A percentile compares a stretch with the other conserved stretches of the same genome.
Evolutionary conservation across 2,329 filamentous ascomycete genomes (phyloP).

Genomic region (Waltergamsia citrina): DNA sequence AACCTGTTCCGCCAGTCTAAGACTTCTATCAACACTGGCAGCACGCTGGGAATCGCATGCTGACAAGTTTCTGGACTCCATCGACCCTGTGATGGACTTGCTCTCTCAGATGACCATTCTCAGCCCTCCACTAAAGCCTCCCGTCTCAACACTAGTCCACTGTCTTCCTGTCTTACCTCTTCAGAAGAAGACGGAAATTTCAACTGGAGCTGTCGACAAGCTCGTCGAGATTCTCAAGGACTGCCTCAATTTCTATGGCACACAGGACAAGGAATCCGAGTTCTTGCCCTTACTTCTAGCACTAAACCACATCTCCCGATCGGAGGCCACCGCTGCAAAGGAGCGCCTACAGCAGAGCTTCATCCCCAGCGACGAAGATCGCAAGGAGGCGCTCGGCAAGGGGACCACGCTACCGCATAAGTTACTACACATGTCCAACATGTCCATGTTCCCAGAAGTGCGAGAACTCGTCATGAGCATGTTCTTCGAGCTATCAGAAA

Average conservation of each 20-base stretch:
- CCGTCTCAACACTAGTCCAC: constrained; percentile 11
- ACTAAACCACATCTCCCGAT: constrained; percentile 4
- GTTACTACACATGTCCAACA: constrained; percentile 69
- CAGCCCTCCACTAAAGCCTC: constrained; percentile 9
- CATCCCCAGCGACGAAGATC: constrained; percentile 68
- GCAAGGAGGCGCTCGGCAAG: constrained; percentile 67
- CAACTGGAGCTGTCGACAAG: constrained; percentile 6
- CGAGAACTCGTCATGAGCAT: constrained; percentile 68
- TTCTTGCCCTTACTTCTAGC: constrained; percentile 7
- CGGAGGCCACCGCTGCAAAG: constrained; percentile 1
- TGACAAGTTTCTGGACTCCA: constrained; percentile 7
- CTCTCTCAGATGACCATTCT: constrained; percentile 7
- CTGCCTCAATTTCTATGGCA: constrained; percentile 8
- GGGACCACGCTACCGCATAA: constrained; percentile 65
- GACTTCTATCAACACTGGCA: constrained; percentile 11
- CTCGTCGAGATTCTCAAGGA: constrained; percentile 8
- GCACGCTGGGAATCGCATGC: constrained; percentile 10
- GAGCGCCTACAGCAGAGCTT: constrained; percentile 27
- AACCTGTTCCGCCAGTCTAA: constrained; percentile 8
- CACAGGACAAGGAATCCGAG: constrained; percentile 7
- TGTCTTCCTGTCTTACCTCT: constrained; percentile 10
- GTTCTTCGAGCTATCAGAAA: constrained; percentile 79
- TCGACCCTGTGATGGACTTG: constrained; percentile 9
- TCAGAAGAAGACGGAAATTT: constrained; percentile 5
- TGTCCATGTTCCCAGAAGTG: constrained; percentile 60